Base-by-base conservation (phyloP, 1,139 yeast species). In the Candida sp. region DNA sequence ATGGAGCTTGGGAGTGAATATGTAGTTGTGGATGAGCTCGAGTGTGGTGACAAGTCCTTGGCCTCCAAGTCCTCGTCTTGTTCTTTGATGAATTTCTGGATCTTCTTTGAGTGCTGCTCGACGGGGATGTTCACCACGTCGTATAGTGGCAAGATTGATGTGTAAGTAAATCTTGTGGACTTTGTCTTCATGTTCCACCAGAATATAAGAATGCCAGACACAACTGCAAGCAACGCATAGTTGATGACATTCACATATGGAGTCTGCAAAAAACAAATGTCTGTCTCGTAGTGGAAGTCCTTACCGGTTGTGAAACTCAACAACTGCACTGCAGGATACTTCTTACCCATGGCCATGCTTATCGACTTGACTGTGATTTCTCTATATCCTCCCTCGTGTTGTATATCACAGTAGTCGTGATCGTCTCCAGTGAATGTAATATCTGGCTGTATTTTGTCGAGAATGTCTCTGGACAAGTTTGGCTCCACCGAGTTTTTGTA, bases 361-460 rank as follows among this genome's bases (percentile, higher is more conserved):
- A 82, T 76, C 26, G 85, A 79, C 58, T 82, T 82, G 33, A 82
- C 84, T 30, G 84, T 81, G 51, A 81, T 68, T 58, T 81, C 85
- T 32, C 78, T 61, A 1, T 59, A 54, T 4, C 54, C 52, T 4
- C 54, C 50, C 11, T 62, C 59, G 58, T 81, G 85, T 3, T 54
- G 50, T 4, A 79, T 64, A 54, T 80, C 84, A 60, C 87, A 83
- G 60, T 78, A 80, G 59, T 96, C 99, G 70, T 96, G 99, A 66
- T 94, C 99, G 65, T 94, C 99, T 1, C 99, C 99, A 2, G 96
- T 85, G 64, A 91, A 90, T 1, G 90, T 78, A 7, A 87, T 70
- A 26, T 75, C 72, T 0, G 99, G 99, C 47, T 79, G 72, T 1
- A 92, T 64, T 5, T 69, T 68, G 3, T 74, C 62, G 39, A 94